Evolutionary conservation across 169 alveolate genomes (phyloP), one percentile per base, ranked within the genome.

Genomic region (Cardiosporidium cionae): DNA sequence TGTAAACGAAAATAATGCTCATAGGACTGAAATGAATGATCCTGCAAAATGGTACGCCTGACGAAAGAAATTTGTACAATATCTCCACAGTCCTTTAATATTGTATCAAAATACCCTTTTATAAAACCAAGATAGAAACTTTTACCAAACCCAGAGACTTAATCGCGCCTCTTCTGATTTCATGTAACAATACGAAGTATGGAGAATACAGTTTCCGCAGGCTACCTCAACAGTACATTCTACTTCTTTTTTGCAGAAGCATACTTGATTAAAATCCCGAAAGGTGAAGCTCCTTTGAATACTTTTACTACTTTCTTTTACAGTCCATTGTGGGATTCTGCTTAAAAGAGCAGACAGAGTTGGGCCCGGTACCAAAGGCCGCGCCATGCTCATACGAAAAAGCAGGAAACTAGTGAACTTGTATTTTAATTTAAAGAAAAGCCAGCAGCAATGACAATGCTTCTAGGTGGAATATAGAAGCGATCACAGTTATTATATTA

Each of bases 211-310:
- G 1, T 53, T 27, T 3, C 27, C 32, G 3, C 3, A 3, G 1
- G 27, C 16, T 9, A 9, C 58, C 23, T 3, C 27, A 1, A 3
- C 1, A 25, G 65, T 3, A 29, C 23, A 29, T 25, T 27, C 3
- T 3, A 27, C 3, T 3, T 29, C 6, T 53, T 1, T 3, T 3
- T 34, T 16, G 62, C 63, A 9, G 53, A 3, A 1, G 33, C 65
- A 52, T 3, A 71, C 78, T 32, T 71, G 67, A 27, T 70, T 81
- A 68, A 81, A 81, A 67, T 81, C 87, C 23, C 58, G 62, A 36
- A 81, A 81, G 2, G 4, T 33, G 22, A 80, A 81, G n/a, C 23
- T 31, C 7, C 84, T 34, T 32, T 65, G 64, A 53, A 76, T 74
- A 0, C 54, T 67, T 32, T 5, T 1, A 65, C 58, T 16, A n/a